These are phyloP conservation scores for Kandelia obovata DNA, from an alignment of 345 rosid genomes.

Conservation along the genomic window DNA sequence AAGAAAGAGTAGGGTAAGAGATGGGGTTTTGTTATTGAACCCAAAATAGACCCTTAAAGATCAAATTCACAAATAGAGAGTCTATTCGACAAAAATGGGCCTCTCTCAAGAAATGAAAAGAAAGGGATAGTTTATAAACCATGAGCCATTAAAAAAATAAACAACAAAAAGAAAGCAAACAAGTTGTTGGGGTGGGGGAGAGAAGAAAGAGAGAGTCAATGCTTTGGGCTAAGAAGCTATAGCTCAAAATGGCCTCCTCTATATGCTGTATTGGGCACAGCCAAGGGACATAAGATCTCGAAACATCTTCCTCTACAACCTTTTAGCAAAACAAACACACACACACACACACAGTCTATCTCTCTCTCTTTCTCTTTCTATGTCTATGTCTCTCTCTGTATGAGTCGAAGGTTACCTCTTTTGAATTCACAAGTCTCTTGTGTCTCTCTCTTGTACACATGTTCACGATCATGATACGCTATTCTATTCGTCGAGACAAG, in stretches of 20 bases:
- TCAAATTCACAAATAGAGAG: background rate
- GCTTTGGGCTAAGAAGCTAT: conserved; percentile 43
- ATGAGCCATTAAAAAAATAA: conserved; percentile 17
- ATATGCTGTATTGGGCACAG: conserved; percentile 41
- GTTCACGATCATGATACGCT: background rate
- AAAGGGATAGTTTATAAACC: background rate
- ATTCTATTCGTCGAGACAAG: background rate
- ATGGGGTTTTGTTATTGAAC: background rate
- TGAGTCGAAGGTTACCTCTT: conserved; percentile 29
- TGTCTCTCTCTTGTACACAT: background rate
- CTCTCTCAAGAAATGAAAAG: background rate
- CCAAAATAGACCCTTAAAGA: background rate
- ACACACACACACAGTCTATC: background rate
- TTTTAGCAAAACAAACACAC: conserved; percentile 18
- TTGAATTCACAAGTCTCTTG: conserved; percentile 7
- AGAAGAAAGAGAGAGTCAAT: conserved; percentile 31
- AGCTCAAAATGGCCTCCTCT: conserved; percentile 46
- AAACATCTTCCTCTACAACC: conserved; percentile 7
- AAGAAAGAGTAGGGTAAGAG: background rate
- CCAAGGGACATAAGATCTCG: conserved; percentile 18
- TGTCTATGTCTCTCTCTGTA: conserved; percentile 1
- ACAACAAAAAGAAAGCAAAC: conserved; percentile 23
- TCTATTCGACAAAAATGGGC: background rate
- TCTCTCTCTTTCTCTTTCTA: conserved; percentile 10
- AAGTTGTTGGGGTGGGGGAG: conserved; percentile 46